Evolutionary conservation across 352 stramenopile species (phyloP).

Genomic region (Globisporangium emineosum): DNA sequence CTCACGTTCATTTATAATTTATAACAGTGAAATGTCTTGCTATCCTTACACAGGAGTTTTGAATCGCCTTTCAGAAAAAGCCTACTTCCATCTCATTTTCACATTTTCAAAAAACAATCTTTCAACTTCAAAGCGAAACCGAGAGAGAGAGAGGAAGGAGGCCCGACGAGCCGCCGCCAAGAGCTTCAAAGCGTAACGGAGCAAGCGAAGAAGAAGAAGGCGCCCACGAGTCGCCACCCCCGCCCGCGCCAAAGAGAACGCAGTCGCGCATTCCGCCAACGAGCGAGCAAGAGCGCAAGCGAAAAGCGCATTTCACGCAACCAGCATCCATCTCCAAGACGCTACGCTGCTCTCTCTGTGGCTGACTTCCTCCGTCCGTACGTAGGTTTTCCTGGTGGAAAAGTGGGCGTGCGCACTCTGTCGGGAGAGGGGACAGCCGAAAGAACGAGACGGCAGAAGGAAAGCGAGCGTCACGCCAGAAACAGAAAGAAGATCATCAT

Average conservation of each 20-base stretch:
- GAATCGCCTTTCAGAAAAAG: no score
- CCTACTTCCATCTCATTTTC: background rate
- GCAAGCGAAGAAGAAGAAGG: background rate
- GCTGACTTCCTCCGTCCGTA: conserved; percentile 7
- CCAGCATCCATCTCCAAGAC: background rate
- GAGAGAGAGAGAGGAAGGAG: background rate
- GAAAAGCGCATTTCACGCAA: no score
- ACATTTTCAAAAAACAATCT: background rate
- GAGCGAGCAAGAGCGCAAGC: background rate
- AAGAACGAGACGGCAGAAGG: conserved; percentile 2
- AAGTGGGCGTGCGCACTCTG: background rate
- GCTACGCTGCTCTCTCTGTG: conserved; percentile 4
- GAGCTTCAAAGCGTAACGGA: conserved; percentile 6
- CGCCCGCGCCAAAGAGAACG: background rate
- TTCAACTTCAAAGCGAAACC: background rate
- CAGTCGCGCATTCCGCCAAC: conserved; percentile 5
- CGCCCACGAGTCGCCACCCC: conserved; percentile 1
- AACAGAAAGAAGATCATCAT: background rate
- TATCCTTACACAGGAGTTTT: no score
- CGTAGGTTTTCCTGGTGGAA: background rate
- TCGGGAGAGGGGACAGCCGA: conserved; percentile 3
- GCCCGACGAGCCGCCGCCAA: background rate
- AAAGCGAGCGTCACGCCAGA: conserved; percentile 4
- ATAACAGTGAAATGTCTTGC: no score
- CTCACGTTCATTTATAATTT: no score